Conservation (phyloP, 441 rosid species). For the Eruca vesicaria region DNA sequence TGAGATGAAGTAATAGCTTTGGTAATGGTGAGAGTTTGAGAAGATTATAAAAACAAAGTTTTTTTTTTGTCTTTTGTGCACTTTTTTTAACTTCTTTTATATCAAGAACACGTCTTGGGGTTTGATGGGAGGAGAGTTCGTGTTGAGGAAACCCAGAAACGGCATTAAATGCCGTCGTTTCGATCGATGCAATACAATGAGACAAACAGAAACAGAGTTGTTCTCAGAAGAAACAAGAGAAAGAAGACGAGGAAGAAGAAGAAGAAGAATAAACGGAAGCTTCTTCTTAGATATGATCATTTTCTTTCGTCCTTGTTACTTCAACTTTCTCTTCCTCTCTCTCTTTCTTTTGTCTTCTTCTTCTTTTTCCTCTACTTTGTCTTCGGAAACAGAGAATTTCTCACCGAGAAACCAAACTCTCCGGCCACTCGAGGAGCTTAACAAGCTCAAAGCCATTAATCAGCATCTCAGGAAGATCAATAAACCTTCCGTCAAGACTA, state of each 20-base stretch:
- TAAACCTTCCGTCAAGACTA: conserved; percentile 80
- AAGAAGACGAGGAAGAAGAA: conserved; percentile 32
- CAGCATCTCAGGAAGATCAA: conserved; percentile 76
- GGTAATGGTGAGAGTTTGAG: conserved; percentile 35
- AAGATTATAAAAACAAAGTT: conserved; percentile 12
- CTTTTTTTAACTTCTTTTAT: conserved; percentile 3
- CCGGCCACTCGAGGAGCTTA: conserved; percentile 65
- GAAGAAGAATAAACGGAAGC: conserved; percentile 35
- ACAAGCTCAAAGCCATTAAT: conserved; percentile 51
- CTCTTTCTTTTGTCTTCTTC: conserved; percentile 54
- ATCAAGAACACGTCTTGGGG: conserved; percentile 32
- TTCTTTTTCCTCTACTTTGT: conserved; percentile 41
- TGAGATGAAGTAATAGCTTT: conserved; percentile 34
- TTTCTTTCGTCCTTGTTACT: conserved; percentile 36
- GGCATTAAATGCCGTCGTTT: conserved; percentile 48
- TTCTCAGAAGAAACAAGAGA: conserved; percentile 38
- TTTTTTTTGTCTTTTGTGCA: conserved; percentile 16
- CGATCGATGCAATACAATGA: conserved; percentile 46
- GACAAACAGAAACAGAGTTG: conserved; percentile 40
- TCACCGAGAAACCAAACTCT: conserved; percentile 61
- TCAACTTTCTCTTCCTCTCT: conserved; percentile 43
- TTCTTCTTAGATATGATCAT: conserved; percentile 51
- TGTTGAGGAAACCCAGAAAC: conserved; percentile 43
- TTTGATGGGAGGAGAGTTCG: conserved; percentile 43
- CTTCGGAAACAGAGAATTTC: conserved; percentile 38